phyloP scores from a whole-genome alignment of 257 asterid species.

The Gentiana dahurica region DNA sequence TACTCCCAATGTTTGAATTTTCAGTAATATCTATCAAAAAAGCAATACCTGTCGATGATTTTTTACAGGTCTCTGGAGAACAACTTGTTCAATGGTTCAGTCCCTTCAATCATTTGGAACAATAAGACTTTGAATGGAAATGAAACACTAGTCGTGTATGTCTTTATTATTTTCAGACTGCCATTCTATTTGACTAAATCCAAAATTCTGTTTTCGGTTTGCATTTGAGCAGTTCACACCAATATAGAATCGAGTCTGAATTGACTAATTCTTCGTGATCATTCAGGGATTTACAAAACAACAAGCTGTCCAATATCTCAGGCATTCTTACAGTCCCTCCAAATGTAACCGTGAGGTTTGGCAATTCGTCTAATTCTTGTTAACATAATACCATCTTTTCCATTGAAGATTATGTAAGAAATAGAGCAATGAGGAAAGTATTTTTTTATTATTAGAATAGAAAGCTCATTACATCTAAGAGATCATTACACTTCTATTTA shows the following conservation, averaged over 20 bases:
- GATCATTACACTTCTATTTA: too few relatives aligned
- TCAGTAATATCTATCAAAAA: too few relatives aligned
- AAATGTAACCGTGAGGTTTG: constrained; percentile 68
- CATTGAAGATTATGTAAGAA: background rate
- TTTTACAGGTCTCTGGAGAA: constrained; percentile 69
- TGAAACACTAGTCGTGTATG: constrained; percentile 68
- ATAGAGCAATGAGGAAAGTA: too few relatives aligned
- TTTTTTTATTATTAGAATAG: too few relatives aligned
- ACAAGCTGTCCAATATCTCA: constrained; percentile 42
- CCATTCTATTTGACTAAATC: background rate
- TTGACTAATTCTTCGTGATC: constrained; percentile 3
- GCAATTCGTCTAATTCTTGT: constrained; percentile 5
- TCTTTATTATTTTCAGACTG: constrained; percentile 1
- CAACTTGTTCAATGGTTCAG: constrained; percentile 69
- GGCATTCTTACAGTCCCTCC: constrained; percentile 36
- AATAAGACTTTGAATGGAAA: constrained; percentile 50
- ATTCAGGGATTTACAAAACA: constrained; percentile 73
- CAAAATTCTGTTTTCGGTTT: background rate
- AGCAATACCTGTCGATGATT: background rate
- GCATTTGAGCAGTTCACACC: background rate
- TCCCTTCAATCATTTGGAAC: constrained; percentile 78
- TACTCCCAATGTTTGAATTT: background rate
- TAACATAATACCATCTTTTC: background rate
- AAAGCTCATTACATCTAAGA: too few relatives aligned
- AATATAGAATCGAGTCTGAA: background rate